Base-by-base conservation (phyloP, 306 rosid species). In the Quercus engelmannii region DNA sequence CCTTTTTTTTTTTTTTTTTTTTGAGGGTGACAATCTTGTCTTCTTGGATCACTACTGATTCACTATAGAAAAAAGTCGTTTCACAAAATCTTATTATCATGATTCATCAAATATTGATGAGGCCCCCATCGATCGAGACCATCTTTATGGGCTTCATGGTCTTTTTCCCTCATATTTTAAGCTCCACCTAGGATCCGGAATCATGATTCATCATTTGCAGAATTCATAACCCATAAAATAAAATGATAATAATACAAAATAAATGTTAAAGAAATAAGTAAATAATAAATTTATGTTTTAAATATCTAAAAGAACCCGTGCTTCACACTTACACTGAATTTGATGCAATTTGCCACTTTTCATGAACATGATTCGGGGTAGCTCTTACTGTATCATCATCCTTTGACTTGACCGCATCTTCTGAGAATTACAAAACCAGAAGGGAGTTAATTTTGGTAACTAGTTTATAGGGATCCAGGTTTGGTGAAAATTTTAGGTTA, bases 321-420 rank as follows among this genome's bases (percentile, higher is more conserved):
- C 82, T 88, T 84, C 89, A 85, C 87, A 69, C 78, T 85, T 38
- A 31, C 94, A 82, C 97, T 91, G 93, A 92, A 89, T 88, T 90
- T 88, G 74, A 90, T 89, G 96, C 91, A 82, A 13, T 84, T 87
- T 76, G 78, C 75, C 83, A 81, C 79, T 90, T 81, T 49, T 72
- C 55, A 70, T 86, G 89, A 83, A 79, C 91, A 69, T 78, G 83
- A 84, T 88, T 88, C 87, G 80, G 56, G 97, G 87, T 23, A 71
- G 54, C 55, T 81, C 79, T 13, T 31, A 79, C 74, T 76, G 71
- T 78, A 72, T 82, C 80, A 64, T 79, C 56, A 23, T 78, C 80
- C 69, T 51, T 38, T 19, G 25, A 78, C 85, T 58, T 21, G 12
- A 58, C 64, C 30, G 1, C 30, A 21, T 2, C 4, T 58, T 58